phyloP scores from a whole-genome alignment of 2,329 filamentous ascomycete genomes.

The Sporothrix globosa region DNA sequence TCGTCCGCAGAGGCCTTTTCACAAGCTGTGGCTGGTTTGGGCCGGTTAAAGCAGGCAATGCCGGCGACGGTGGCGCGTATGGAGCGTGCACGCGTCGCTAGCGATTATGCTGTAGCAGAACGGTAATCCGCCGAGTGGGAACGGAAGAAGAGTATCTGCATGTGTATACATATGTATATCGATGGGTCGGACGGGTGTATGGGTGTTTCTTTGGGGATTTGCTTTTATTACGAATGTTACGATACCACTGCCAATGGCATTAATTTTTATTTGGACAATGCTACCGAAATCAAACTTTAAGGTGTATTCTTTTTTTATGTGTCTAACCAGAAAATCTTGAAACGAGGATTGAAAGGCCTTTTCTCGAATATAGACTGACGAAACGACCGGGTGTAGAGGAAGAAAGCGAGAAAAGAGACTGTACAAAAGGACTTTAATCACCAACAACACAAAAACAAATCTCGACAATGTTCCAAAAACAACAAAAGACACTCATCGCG shows the following conservation, averaged over 20 bases:
- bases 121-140: slow-evolving; percentile 20
- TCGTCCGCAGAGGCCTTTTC: slow-evolving; percentile 43
- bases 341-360: slow-evolving; percentile 1
- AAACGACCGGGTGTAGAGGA: background rate
- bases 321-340: slow-evolving; percentile 28
- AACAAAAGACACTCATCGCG: slow-evolving; percentile 5
- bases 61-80: slow-evolving; percentile 65
- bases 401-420: background rate
- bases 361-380: background rate
- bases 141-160: background rate
- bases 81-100: slow-evolving; percentile 65
- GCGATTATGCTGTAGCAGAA: slow-evolving; percentile 59
- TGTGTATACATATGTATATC: slow-evolving; percentile 3
- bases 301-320: slow-evolving; percentile 24
- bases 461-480: background rate
- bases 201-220: background rate
- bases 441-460: slow-evolving; percentile 12
- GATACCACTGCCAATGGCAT: slow-evolving; percentile 1
- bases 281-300: background rate
- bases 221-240: slow-evolving; percentile 13
- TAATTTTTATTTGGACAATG: background rate
- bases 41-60: slow-evolving; percentile 61
- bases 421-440: slow-evolving; percentile 12
- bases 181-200: background rate
- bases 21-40: slow-evolving; percentile 55